Evolutionary conservation across 2,329 filamentous ascomycete genomes (phyloP).

Genomic region (Nemania serpens): DNA sequence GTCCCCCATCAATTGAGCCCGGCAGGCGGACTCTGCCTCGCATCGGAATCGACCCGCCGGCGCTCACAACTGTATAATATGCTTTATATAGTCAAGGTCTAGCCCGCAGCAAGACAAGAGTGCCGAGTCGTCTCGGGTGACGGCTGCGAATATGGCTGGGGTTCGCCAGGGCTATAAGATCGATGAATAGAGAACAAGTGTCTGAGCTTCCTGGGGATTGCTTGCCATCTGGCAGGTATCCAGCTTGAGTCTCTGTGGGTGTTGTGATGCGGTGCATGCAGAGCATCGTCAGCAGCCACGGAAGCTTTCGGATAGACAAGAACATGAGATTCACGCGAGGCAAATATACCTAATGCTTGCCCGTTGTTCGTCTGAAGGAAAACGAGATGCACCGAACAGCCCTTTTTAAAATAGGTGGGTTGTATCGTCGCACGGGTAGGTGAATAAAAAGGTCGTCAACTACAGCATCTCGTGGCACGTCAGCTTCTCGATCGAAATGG

Average conservation of each 20-base stretch:
- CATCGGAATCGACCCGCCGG: conserved; percentile 31
- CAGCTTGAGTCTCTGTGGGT: conserved; percentile 1
- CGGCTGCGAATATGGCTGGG: conserved; percentile 23
- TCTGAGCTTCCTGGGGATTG: conserved; percentile 1
- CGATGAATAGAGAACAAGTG: conserved; percentile 10
- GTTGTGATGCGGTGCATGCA: conserved; percentile 12
- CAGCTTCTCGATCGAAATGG: conserved; percentile 20
- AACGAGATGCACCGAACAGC: conserved; percentile 9
- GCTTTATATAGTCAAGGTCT: conserved; percentile 29
- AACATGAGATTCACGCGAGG: conserved; percentile 6
- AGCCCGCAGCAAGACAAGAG: conserved; percentile 28
- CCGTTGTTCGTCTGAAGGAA: neutral
- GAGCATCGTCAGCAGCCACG: conserved; percentile 11
- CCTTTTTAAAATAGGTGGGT: conserved; percentile 18
- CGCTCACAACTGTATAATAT: conserved; percentile 31
- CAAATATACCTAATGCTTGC: conserved; percentile 1
- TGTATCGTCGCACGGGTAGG: conserved; percentile 26
- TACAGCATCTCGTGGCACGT: conserved; percentile 28
- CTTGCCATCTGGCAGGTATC: neutral
- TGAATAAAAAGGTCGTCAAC: conserved; percentile 19
- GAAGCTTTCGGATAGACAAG: conserved; percentile 12
- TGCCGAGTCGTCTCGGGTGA: conserved; percentile 34
- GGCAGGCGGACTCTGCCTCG: conserved; percentile 26
- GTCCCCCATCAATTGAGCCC: conserved; percentile 29
- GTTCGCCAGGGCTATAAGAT: conserved; percentile 22